Evolutionary conservation across 2,329 filamentous ascomycete genomes (phyloP), one percentile per base, ranked within the genome.

Genomic region (Rhexocercosporidium sp.): DNA sequence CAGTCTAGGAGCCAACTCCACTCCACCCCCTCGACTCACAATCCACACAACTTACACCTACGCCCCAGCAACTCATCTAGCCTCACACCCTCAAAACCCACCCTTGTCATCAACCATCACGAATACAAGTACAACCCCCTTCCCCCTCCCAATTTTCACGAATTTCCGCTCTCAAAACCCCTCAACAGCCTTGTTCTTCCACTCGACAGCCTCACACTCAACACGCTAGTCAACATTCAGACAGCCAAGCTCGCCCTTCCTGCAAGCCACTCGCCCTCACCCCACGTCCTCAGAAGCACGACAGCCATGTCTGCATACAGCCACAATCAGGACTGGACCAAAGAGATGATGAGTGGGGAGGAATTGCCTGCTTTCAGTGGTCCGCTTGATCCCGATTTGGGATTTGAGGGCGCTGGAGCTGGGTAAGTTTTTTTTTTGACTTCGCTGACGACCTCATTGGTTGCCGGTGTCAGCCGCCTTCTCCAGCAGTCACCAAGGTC

Each of bases 381-480:
- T 16, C 54, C 16, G 18, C 14, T 34, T 18, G 39, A 46, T 47
- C 49, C 51, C 37, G 8, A 20, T 34, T 31, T 8, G 61, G 61
- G 51, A 27, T 54, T 54, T 25, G 31, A 46, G 59, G 63, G 54
- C 63, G 54, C 29, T 53, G 63, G 44, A 46, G 63, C 37, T 65
- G 44, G 62, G 62, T 60, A n/a, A 65, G 44, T 54, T 64, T 64
- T 57, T 57, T 64, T 57, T 64, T 64, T 64, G n/a, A n/a, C n/a
- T 46, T 25, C 1, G 11, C 37, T 56, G 8, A 47, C 22, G 29
- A 5, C 8, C 14, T 16, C 39, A 16, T 18, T 12, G 39, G 5
- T 5, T 44, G 39, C 5, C 8, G 14, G 12, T 7, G 34, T 14
- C 7, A 39, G 7, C 34, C 34, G 7, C 14, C 34, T 39, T 39